Percentiles rank a stretch among this genome's conserved stretches.
Conservation (phyloP, 106 monocot genomes). For the Phalaenopsis equestris region DNA sequence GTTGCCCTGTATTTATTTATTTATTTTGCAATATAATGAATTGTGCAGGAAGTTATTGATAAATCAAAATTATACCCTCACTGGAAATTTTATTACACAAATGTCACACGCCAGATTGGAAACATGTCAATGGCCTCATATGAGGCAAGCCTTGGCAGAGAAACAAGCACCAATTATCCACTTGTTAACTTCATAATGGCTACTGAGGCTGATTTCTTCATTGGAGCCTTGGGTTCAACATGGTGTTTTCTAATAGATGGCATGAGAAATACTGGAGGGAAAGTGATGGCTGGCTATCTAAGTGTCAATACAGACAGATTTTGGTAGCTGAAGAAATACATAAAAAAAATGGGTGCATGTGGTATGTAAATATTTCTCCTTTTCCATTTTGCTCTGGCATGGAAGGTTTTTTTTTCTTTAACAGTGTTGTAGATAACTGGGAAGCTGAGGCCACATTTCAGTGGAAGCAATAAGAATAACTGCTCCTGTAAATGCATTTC, state of each 20-base stretch:
- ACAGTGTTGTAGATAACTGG: too few species aligned
- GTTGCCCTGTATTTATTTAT: too few species aligned
- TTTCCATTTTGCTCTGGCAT: too few species aligned
- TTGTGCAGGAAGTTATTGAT: conserved; percentile 52
- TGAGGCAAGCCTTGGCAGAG: conserved; percentile 69
- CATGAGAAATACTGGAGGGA: conserved; percentile 85
- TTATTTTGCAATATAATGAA: not conserved
- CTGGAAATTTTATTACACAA: conserved; percentile 80
- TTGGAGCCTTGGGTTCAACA: conserved; percentile 81
- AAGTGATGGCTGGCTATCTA: conserved; percentile 77
- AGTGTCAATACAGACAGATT: conserved; percentile 90
- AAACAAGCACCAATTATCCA: conserved; percentile 80
- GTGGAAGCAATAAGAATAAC: too few species aligned
- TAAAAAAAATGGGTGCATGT: not conserved
- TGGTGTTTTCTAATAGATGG: conserved; percentile 92
- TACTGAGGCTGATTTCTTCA: conserved; percentile 84
- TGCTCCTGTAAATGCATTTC: too few species aligned
- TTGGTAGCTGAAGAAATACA: conserved; percentile 40
- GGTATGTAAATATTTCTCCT: too few species aligned
- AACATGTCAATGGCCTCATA: conserved; percentile 68
- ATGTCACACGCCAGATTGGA: conserved; percentile 51
- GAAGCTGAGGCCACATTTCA: too few species aligned
- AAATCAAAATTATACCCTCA: conserved; percentile 33
- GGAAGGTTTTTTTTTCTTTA: too few species aligned
- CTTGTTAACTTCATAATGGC: conserved; percentile 87